Evolutionary conservation across 805 yeast genomes (phyloP), one percentile per base, ranked within the genome.

Genomic region (Wickerhamiella nectarea): DNA sequence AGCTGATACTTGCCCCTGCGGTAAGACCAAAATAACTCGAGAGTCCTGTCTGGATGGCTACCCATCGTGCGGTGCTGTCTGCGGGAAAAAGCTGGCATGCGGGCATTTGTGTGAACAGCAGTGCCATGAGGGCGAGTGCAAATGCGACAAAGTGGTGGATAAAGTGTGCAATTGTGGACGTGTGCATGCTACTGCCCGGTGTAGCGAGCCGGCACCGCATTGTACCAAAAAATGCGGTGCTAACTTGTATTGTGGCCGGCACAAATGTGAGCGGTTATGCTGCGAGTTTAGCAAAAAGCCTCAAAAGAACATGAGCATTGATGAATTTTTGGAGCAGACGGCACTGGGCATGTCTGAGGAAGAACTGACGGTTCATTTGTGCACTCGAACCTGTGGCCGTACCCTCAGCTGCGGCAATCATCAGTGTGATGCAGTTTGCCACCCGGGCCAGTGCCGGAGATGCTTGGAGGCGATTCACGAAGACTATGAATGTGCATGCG

Each of bases 401-500:
- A 29, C 43, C 26, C 47, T 59, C n/a, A 39, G 50, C 18, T 59
- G 63, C 34, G 59, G 61, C 3, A 47, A 44, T 12, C 63, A 59
- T 33, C 39, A 28, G 5, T 59, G 63, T 41, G 47, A 48, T 6
- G 43, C 46, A 15, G 41, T 50, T 6, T 60, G 64, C 37, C 64
- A 60, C 39, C 46, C 55, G 1, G 63, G 64, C 6, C 52, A 50
- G n/a, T 60, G 64, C 42, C 53, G 50, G 10, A 53, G 60, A 2
- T 60, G 64, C 35, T 45, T 51, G 15, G 53, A 52, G 21, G 55
- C 60, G 1, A 48, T 55, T 7, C 54, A 52, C 36, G 56, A 55
- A 7, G 62, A 59, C 41, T 50, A 53, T 29, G 18, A 45, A 11
- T 60, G 64, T 38, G 46, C 56, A 9, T 60, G 64, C 49, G 64